Evolutionary conservation across 306 rosid species (phyloP), one percentile per base, ranked within the genome.

Genomic region (Sicyos edulis): DNA sequence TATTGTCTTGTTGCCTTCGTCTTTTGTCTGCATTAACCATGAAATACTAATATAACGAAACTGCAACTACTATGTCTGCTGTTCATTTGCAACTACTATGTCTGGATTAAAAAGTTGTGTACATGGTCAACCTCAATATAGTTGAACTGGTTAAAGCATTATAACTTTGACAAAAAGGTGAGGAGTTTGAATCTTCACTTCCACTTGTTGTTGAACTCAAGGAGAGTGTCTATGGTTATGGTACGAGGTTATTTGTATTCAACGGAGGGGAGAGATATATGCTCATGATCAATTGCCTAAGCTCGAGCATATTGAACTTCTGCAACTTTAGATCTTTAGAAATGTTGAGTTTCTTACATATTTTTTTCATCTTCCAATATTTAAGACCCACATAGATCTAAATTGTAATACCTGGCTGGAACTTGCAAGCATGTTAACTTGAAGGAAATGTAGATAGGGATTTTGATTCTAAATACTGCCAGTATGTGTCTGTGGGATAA

Each of bases 281-380:
- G 57, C 45, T 7, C 44, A 15, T 22, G 55, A 10, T 66, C 40
- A 66, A 44, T 45, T 45, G 19, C 54, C 37, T 14, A 21, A 45
- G 42, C 40, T 47, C 3, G 57, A 47, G 57, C 56, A 7, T 4
- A 67, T 47, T 20, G 56, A 67, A 67, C 13, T 67, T 22, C 72
- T 67, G 20, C 17, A 19, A 21, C 55, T 49, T 22, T 22, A 49
- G 52, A 47, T 49, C 56, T 47, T 22, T 49, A 67, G 56, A 47
- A 49, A 47, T 20, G 20, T 67, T 67, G 56, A 67, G 42, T 67
- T 67, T 67, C 72, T 67, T 67, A 8, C 17, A 47, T 67, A 47
- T 22, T 67, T 22, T 19, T 45, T 67, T 67, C 72, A 67, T 22
- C 21, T 67, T 13, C 20, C 42, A 22, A 45, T 67, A 67, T 47